Percentiles rank a stretch among this genome's conserved stretches.
These are phyloP conservation scores for Colletotrichum destructivum DNA, from an alignment of 2,329 filamentous ascomycete species.

Conservation along the genomic window DNA sequence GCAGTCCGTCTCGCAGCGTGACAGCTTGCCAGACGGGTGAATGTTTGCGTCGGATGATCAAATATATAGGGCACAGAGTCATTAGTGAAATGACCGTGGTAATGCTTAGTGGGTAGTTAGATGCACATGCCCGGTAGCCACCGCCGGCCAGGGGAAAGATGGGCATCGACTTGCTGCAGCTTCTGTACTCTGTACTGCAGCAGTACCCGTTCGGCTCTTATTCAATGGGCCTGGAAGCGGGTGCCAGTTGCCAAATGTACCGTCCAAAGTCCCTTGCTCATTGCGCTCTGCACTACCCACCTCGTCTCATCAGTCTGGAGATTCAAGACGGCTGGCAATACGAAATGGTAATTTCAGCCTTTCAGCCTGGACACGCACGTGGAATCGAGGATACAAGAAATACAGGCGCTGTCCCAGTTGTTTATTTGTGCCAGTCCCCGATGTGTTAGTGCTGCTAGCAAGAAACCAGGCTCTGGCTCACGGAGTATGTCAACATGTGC, in stretches of 20 bases:
- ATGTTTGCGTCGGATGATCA: constrained; percentile 18
- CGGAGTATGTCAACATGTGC: not conserved
- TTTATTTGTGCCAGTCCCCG: not conserved
- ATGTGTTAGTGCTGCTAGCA: not conserved
- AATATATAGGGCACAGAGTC: not conserved
- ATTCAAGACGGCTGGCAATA: constrained; percentile 22
- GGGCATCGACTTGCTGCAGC: constrained; percentile 6
- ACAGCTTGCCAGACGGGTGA: not conserved
- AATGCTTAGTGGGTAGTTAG: constrained; percentile 29
- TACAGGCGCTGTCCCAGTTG: not conserved
- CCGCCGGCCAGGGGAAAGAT: constrained; percentile 7
- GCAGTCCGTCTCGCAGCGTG: not conserved
- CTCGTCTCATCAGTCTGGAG: constrained; percentile 17
- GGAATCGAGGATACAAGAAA: not conserved
- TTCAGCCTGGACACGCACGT: not conserved
- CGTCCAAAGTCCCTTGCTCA: not conserved
- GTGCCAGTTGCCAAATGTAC: not conserved
- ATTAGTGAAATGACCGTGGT: not conserved
- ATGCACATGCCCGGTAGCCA: constrained; percentile 8
- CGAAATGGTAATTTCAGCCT: constrained; percentile 35
- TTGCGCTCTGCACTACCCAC: constrained; percentile 9
- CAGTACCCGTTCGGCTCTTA: constrained; percentile 5
- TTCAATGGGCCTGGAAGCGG: constrained; percentile 6
- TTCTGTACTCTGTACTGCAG: constrained; percentile 24
- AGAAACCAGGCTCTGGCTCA: too few species aligned